Percentiles rank a stretch among this genome's conserved stretches.
These are phyloP conservation scores for Phytopythium kandeliae DNA, from an alignment of 352 stramenopile species.

Conservation along the genomic window DNA sequence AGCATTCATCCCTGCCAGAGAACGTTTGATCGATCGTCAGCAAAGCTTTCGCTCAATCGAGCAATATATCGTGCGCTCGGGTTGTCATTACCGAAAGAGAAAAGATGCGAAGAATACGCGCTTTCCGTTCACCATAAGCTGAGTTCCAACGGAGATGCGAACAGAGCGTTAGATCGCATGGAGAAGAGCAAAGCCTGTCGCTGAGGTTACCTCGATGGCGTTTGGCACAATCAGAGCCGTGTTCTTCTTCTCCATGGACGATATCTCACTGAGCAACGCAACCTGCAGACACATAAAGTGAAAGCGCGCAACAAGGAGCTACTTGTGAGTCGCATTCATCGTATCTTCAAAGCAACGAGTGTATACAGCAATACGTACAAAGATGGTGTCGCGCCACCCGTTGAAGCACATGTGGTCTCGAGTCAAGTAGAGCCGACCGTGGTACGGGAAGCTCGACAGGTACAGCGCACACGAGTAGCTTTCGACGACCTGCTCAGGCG, in stretches of 20 bases:
- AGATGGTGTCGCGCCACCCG: slow-evolving; percentile 77
- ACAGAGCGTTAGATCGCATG: not conserved
- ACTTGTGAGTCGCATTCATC: too few relatives aligned
- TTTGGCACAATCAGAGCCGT: slow-evolving; percentile 82
- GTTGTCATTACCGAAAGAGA: slow-evolving; percentile 55
- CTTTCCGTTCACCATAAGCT: slow-evolving; percentile 64
- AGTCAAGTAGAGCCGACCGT: slow-evolving; percentile 77
- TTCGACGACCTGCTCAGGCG: slow-evolving; percentile 73
- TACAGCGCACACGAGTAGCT: slow-evolving; percentile 81
- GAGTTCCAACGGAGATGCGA: not conserved
- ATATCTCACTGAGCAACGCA: slow-evolving; percentile 67
- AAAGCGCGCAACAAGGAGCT: too few relatives aligned
- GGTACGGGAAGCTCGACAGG: slow-evolving; percentile 74
- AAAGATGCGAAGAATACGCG: slow-evolving; percentile 82
- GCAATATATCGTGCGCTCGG: not conserved
- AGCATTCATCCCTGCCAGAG: slow-evolving; percentile 68
- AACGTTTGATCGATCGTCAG: slow-evolving; percentile 6
- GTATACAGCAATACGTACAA: slow-evolving; percentile 30
- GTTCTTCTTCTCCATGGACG: slow-evolving; percentile 78
- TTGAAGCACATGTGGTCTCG: slow-evolving; percentile 72
- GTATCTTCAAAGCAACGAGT: not conserved
- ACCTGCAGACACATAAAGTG: slow-evolving; percentile 27
- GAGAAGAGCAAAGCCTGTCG: not conserved
- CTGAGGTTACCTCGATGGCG: slow-evolving; percentile 60
- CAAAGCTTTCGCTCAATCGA: not conserved